Conservation (phyloP, 495 filamentous ascomycete genomes). For the Staphylotrichum tortipilum region DNA sequence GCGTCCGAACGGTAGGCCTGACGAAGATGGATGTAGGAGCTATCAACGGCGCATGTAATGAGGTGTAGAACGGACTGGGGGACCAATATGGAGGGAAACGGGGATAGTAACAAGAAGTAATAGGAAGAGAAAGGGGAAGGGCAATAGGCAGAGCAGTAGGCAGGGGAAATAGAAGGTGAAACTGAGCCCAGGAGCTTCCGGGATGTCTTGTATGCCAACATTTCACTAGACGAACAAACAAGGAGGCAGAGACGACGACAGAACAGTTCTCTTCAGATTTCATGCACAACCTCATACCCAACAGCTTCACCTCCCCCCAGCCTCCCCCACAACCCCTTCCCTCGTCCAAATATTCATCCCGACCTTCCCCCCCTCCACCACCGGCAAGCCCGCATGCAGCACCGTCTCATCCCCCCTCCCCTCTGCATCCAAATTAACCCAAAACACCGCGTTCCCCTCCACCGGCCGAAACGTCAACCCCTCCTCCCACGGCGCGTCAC, state of each 20-base stretch:
- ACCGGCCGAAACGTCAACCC: constrained; percentile 61
- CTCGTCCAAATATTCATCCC: constrained; percentile 77
- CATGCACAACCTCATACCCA: too few relatives aligned
- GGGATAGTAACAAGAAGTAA: too few relatives aligned
- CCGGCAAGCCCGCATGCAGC: constrained; percentile 63
- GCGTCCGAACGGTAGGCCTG: constrained; percentile 19
- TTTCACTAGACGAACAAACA: too few relatives aligned
- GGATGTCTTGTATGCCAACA: too few relatives aligned
- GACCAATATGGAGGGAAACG: too few relatives aligned
- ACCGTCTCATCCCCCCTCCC: constrained; percentile 56
- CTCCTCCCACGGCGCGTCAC: constrained; percentile 43
- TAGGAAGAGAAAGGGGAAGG: too few relatives aligned
- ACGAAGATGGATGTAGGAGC: constrained; percentile 12
- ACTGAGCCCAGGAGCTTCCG: too few relatives aligned
- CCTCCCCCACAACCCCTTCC: constrained; percentile 22
- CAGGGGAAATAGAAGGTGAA: too few relatives aligned
- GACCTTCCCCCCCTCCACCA: constrained; percentile 58
- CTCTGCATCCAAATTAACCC: constrained; percentile 56
- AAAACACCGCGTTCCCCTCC: constrained; percentile 65
- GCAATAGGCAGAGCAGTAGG: too few relatives aligned
- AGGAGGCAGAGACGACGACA: too few relatives aligned
- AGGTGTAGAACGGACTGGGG: too few relatives aligned
- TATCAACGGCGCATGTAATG: constrained; percentile 19
- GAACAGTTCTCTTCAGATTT: too few relatives aligned
- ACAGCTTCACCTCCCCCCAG: background rate